phyloP scores from a whole-genome alignment of 2,329 filamentous ascomycete genomes.

The Cordyceps farinosa region DNA sequence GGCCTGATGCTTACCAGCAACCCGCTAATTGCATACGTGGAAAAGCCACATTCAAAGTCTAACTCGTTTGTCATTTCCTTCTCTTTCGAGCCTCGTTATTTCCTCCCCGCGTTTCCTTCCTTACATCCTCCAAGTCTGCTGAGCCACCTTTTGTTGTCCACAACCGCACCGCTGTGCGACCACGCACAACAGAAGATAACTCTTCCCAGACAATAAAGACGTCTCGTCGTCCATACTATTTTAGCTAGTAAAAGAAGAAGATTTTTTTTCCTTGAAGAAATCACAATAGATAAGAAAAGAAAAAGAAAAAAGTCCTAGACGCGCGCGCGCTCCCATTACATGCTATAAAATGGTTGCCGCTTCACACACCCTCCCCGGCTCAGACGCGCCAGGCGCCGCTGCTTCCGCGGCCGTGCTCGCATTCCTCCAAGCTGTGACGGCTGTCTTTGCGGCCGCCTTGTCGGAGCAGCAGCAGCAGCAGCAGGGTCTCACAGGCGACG shows the following conservation, averaged over 20 bases:
- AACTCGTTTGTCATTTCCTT: neutral
- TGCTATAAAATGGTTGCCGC: conserved; percentile 33
- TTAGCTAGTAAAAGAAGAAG: neutral
- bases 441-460: conserved; percentile 17
- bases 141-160: neutral
- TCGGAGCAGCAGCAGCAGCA: conserved; percentile 2
- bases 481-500: too few species aligned
- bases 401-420: conserved; percentile 17
- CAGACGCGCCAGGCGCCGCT: conserved; percentile 4
- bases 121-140: neutral
- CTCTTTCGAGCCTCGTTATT: neutral
- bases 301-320: conserved; percentile 7
- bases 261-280: neutral
- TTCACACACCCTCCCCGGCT: neutral
- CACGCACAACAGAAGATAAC: neutral
- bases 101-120: neutral
- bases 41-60: neutral
- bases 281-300: neutral
- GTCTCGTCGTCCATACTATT: neutral
- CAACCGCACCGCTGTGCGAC: neutral
- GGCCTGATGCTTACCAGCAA: too few species aligned
- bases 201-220: neutral
- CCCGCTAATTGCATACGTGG: conserved; percentile 12
- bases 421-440: conserved; percentile 23
- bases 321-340: conserved; percentile 26